Evolutionary conservation across 768 basidiomycete species (phyloP).

Genomic region (Amyloporia xantha): DNA sequence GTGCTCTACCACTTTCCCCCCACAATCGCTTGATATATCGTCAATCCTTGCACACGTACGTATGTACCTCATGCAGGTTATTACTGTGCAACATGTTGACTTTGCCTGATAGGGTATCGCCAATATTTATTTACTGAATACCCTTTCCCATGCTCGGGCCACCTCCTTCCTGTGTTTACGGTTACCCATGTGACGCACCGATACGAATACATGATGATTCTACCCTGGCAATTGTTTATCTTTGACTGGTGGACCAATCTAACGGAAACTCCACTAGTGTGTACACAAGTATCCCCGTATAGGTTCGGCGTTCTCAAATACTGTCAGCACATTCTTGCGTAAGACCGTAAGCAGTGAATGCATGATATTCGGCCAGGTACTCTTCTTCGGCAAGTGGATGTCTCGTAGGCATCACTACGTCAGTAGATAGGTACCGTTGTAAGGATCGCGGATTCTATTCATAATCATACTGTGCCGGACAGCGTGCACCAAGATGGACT

Average conservation of each 20-base stretch:
- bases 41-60: conserved; percentile 1
- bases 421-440: background rate
- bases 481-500: background rate
- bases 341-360: too few relatives aligned
- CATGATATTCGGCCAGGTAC: too few relatives aligned
- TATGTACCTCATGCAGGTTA: background rate
- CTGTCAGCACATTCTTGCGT: too few relatives aligned
- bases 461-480: background rate
- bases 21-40: conserved; percentile 1
- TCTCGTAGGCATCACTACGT: too few relatives aligned
- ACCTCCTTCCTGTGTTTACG: background rate
- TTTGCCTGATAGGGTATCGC: background rate
- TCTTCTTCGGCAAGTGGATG: too few relatives aligned
- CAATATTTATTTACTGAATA: conserved; percentile 1
- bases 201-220: conserved; percentile 5
- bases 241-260: background rate
- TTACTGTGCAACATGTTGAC: background rate
- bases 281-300: too few relatives aligned
- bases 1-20: background rate
- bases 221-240: background rate
- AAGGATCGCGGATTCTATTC: background rate
- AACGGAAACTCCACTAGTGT: too few relatives aligned
- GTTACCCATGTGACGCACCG: conserved; percentile 4
- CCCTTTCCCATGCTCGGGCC: conserved; percentile 2
- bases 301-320: too few relatives aligned